Base-by-base conservation (phyloP, 192 early-diverging fungal genomes). In the Phycomyces blakesleeanus region DNA sequence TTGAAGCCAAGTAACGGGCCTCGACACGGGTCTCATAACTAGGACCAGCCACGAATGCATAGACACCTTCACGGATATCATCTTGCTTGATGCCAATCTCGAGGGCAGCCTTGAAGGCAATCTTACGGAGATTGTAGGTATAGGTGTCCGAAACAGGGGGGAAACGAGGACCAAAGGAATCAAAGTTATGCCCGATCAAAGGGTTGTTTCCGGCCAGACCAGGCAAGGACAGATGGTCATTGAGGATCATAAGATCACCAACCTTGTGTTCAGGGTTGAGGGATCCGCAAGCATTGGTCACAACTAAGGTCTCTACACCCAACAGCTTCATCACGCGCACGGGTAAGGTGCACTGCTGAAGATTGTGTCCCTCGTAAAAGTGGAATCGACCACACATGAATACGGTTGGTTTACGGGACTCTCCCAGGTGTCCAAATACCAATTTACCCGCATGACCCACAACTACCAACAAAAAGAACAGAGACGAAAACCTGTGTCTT, bases 381-480 rank as follows among this genome's bases (percentile, higher is more conserved):
- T 96, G 94, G 79, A 87, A 91, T 24, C 94, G 79, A n/a, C 94
- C 94, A 10, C 92, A 89, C 80, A 95, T 90, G 72, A 86, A 90
- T 37, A 94, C 88, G 4, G 84, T 84, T 25, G 85, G 83, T 8
- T 64, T 70, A 44, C 77, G 62, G 20, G 77, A 82, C 42, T 85
- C 81, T 39, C 86, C 80, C 51, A 97, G 77, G 51, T 86, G 82
- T 60, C 92, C 93, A 79, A 95, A 93, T 9, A 92, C 91, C 24
- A 97, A 79, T 68, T 89, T 90, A 42, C 90, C 87, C 18, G 77
- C 85, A 63, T 92, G 90, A 25, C 90, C 90, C 51, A 66, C 76
- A 47, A 89, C 86, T 83, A 64, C n/a, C n/a, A n/a, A n/a, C n/a
- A n/a, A n/a, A n/a, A n/a, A n/a, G n/a, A n/a, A n/a, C n/a, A n/a